phyloP scores from a whole-genome alignment of 768 basidiomycete genomes.

The Botryobasidium botryosum region DNA sequence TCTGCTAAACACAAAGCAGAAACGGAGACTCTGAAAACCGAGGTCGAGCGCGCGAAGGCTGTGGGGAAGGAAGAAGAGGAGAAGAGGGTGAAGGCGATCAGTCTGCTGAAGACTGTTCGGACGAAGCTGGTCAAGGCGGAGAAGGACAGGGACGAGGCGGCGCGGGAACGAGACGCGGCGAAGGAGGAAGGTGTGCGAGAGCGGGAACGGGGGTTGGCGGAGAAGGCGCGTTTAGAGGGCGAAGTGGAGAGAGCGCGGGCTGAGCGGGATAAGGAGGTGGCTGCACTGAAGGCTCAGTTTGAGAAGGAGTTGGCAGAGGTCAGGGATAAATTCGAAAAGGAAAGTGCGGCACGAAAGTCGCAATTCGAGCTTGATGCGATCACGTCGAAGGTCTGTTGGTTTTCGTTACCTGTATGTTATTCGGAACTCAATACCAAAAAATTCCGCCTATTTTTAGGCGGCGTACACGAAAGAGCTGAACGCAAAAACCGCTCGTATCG shows the following conservation, averaged over 20 bases:
- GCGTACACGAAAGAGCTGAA: slow-evolving; percentile 51
- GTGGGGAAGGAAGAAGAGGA: slow-evolving; percentile 88
- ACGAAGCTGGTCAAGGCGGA: slow-evolving; percentile 95
- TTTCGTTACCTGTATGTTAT: background rate
- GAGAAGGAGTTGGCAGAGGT: slow-evolving; percentile 48
- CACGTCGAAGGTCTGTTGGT: slow-evolving; percentile 43
- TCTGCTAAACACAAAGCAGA: background rate
- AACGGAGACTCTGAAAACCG: slow-evolving; percentile 28
- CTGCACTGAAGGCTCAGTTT: slow-evolving; percentile 39
- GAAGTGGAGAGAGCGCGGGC: slow-evolving; percentile 28
- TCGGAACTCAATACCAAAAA: background rate
- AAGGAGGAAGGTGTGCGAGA: slow-evolving; percentile 38
- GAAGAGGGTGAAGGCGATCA: slow-evolving; percentile 87
- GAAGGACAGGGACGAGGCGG: slow-evolving; percentile 72
- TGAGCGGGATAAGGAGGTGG: slow-evolving; percentile 22
- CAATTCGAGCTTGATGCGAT: slow-evolving; percentile 67
- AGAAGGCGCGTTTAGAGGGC: slow-evolving; percentile 32
- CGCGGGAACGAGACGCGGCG: slow-evolving; percentile 28
- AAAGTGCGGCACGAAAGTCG: slow-evolving; percentile 41
- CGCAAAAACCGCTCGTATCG: slow-evolving; percentile 41
- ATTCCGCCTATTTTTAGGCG: slow-evolving; percentile 29
- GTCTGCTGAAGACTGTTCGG: slow-evolving; percentile 83
- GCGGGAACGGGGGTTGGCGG: slow-evolving; percentile 28
- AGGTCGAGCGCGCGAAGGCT: slow-evolving; percentile 42
- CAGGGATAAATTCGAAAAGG: slow-evolving; percentile 60